Evolutionary conservation across 192 early-diverging fungal genomes (phyloP).

Genomic region (Polychytrium aggregatum): DNA sequence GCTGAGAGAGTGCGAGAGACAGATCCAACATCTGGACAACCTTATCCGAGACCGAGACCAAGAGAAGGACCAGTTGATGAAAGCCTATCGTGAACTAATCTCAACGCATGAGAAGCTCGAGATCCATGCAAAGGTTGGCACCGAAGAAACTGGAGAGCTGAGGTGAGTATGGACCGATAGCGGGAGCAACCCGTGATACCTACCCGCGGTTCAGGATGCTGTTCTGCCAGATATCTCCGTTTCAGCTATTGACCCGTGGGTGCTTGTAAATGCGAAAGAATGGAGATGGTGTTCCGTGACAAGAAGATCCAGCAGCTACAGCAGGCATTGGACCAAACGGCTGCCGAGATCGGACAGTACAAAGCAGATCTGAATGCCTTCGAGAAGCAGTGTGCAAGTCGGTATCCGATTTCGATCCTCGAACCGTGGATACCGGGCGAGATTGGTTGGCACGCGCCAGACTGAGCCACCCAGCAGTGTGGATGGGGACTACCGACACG

Average conservation of each 20-base stretch:
- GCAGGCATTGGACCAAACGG: constrained; percentile 19
- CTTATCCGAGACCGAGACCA: constrained; percentile 30
- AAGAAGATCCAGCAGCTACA: constrained; percentile 32
- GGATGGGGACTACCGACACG: constrained; percentile 4
- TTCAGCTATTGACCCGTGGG: constrained; percentile 5
- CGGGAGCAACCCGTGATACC: too few relatives aligned
- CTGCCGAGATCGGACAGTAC: constrained; percentile 13
- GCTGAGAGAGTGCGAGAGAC: constrained; percentile 28
- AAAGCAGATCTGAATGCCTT: constrained; percentile 31
- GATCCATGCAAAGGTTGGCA: constrained; percentile 14
- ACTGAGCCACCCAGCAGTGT: constrained; percentile 23
- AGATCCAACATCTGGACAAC: constrained; percentile 31
- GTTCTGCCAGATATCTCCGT: too few relatives aligned
- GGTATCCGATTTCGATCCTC: constrained; percentile 27
- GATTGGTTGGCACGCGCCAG: constrained; percentile 13
- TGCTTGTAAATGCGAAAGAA: constrained; percentile 16
- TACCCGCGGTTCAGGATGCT: constrained; percentile 18
- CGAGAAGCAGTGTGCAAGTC: constrained; percentile 28
- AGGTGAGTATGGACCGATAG: too few relatives aligned
- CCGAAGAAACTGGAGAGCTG: constrained; percentile 9
- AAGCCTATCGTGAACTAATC: constrained; percentile 30
- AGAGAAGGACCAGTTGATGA: constrained; percentile 35
- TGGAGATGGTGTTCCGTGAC: constrained; percentile 41
- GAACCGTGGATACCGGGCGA: constrained; percentile 1
- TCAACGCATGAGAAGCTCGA: constrained; percentile 29